Evolutionary conservation across 345 rosid genomes (phyloP), one percentile per base, ranked within the genome.

Genomic region (Lepidium didymum): DNA sequence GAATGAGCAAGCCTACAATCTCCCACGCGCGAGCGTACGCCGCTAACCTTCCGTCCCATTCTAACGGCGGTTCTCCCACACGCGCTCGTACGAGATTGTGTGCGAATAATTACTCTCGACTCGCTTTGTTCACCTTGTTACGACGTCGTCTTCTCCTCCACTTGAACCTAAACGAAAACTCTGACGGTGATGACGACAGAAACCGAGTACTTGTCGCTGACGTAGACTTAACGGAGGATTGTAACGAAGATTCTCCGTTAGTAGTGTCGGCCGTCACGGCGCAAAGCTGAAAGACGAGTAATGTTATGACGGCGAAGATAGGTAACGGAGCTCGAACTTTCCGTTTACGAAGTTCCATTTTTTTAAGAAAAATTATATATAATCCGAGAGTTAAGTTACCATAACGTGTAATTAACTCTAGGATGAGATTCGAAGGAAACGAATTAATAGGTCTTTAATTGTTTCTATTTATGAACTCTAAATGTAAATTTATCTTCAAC

Each of bases 1-100:
- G 81, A 81, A 59, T 84, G 92, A 31, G 67, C 0, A 45, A 84
- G 45, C 35, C 31, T 35, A 76, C 87, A 87, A 50, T 84, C 86
- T 0, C 15, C 7, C 5, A 21, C 33, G 15, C 81, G 81, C 80
- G 73, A 3, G 86, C 79, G 42, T 74, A 81, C 14, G 62, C 63
- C 2, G 81, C 85, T 72, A 84, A 13, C 1, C 57, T 69, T 7
- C 46, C 55, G 55, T 84, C 69, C 91, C 91, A 84, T 10, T 7
- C 6, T n/a, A 79, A 55, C 38, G 73, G 72, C 0, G 70, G 76
- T 1, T 75, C 53, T 12, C 81, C 68, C 14, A 57, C 47, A 13
- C 65, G 62, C 13, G 43, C 42, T 14, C 88, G 67, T 35, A 77
- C 66, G 21, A 55, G 23, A 67, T 86, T 86, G 56, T 84, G 88